Base-by-base conservation (phyloP, 176 grass and related monocot genomes). In the Musa schizocarpa region DNA sequence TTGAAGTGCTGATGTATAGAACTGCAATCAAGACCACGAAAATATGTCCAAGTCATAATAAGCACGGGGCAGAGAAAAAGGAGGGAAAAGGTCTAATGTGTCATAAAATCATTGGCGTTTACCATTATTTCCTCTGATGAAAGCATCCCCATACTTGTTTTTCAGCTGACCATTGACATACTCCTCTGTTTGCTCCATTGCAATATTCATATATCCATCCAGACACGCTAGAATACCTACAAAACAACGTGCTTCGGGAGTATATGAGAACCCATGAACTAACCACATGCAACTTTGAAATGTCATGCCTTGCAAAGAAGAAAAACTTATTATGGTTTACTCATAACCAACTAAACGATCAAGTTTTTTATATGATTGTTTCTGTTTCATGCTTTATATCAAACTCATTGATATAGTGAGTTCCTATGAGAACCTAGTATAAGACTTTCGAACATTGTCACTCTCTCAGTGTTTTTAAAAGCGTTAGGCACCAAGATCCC, bases 41-140 rank as follows among this genome's bases (percentile, higher is more conserved):
- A 24, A 43, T 7, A 51, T 53, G 34, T 43, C 34, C 27, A 51
- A 49, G 16, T 34, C 59, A 71, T 72, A 50, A 71, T 72, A 50
- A 9, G 34, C 71, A 80, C 13, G 9, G 8, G 63, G 19, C 11
- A 69, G 61, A 69, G 62, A 14, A 65, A 9, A n/a, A 26, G 11
- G 1, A 26, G 13, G 12, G 53, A 63, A 76, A 12, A 53, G 12
- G 53, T 9, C 23, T 16, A 65, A n/a, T 2, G 51, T 13, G 51
- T 13, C 24, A 21, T 34, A 82, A 21, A 52, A 69, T 24, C 34
- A 43, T 43, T 6, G 34, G 4, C 4, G 0, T 43, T 16, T 87
- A 99, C 95, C 95, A 8, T 99, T 94, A 77, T 99, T 99, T 92
- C 90, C 90, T 81, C 95, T 88, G 53, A 99, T 99, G 74, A 99